These are phyloP conservation scores for Diaporthe velutina DNA, from an alignment of 2,329 filamentous ascomycete genomes.

Conservation along the genomic window DNA sequence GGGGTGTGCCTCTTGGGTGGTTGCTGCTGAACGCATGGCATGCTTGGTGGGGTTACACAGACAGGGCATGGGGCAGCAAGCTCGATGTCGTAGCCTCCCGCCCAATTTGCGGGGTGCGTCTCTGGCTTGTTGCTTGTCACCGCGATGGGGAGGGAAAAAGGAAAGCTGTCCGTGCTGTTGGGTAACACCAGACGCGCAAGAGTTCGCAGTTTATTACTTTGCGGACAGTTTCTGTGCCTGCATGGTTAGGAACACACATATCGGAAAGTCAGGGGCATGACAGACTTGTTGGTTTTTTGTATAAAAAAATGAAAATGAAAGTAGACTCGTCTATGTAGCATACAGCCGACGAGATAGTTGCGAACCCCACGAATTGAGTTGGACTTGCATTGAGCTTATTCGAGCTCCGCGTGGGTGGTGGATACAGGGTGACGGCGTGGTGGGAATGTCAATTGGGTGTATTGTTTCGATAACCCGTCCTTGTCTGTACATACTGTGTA, in stretches of 20 bases:
- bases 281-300: background rate
- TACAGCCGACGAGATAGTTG: background rate
- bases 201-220: constrained; percentile 16
- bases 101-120: constrained; percentile 38
- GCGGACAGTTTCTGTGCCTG: constrained; percentile 16
- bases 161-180: constrained; percentile 11
- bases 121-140: constrained; percentile 26
- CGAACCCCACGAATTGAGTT: constrained; percentile 20
- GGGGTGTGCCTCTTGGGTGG: background rate
- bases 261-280: background rate
- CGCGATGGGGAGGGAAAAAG: background rate
- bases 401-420: background rate
- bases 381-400: constrained; percentile 19
- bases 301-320: too few relatives aligned
- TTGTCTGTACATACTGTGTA: too few relatives aligned
- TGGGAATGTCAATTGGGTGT: background rate
- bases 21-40: too few relatives aligned
- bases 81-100: constrained; percentile 1
- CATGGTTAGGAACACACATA: background rate
- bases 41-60: constrained; percentile 18
- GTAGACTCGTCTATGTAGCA: background rate
- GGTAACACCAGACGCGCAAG: constrained; percentile 17
- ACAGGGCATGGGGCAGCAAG: background rate
- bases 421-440: background rate
- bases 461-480: background rate